Base-by-base conservation (phyloP, 2,329 filamentous ascomycete genomes). In the Clonostachys chloroleuca region DNA sequence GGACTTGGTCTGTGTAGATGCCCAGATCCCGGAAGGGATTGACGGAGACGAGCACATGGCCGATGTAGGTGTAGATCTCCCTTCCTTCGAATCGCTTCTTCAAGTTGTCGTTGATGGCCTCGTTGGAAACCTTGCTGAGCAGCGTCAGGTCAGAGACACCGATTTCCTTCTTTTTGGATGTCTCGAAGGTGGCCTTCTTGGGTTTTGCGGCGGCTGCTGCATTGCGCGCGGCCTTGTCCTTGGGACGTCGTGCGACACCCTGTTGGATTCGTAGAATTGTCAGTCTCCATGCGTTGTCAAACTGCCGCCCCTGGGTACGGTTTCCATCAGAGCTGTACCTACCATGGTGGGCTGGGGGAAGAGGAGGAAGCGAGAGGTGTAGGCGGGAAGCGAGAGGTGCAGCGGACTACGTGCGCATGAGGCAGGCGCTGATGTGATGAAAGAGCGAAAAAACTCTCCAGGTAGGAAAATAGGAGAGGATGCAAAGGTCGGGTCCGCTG, bases 51-150 rank as follows among this genome's bases (percentile, higher is more conserved):
- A 99, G 71, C 69, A 99, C 94, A 86, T 97, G 92, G 73, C 94
- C 94, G 66, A 99, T 99, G 70, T 99, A 99, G 63, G 94, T 99
- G 75, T 99, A 99, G 67, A 99, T 99, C 72, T 99, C 92, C 67
- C 80, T 86, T 77, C 92, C 92, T 65, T 97, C 90, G 69, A 99
- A 99, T 52, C 94, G 85, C 75, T 97, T 95, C 78, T 96, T 96
- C 67, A 99, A 68, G 68, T 99, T 99, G 49, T 97, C 94, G 73
- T 99, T 99, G 77, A 99, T 99, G 51, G 92, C 92, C 69, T 99
- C 94, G 69, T 99, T 97, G 56, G 92, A 96, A 55, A 99, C 95
- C 70, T 97, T 97, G 77, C 92, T 96, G 64, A 99, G 87, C 60
- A 99, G 77, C 5, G 94, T 99, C 65, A 99, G 80, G 77, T 99